Conservation (phyloP, 306 rosid species). For the Echinosophora koreensis region DNA sequence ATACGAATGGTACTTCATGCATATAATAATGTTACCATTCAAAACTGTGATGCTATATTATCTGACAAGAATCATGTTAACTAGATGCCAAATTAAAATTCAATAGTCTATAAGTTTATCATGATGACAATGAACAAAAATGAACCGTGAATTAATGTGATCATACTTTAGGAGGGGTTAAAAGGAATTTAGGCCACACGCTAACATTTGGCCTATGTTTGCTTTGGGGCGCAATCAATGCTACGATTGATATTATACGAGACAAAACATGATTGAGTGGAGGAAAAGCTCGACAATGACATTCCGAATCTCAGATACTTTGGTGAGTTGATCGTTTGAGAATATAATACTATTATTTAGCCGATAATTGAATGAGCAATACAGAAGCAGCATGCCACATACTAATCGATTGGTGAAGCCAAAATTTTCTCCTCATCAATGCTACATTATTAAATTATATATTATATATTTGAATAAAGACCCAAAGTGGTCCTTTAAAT, state of each 20-base stretch:
- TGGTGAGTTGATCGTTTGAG: too few relatives aligned
- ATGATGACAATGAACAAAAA: background rate
- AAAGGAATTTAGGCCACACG: background rate
- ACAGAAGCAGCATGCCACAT: too few relatives aligned
- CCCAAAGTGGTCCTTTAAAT: too few relatives aligned
- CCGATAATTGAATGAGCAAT: too few relatives aligned
- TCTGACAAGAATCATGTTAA: background rate
- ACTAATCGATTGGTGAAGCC: too few relatives aligned
- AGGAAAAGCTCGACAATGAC: background rate
- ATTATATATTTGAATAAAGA: too few relatives aligned
- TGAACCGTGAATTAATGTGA: slow-evolving; percentile 6
- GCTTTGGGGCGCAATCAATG: background rate
- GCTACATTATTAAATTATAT: too few relatives aligned
- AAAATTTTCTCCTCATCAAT: too few relatives aligned
- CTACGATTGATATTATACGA: too few relatives aligned
- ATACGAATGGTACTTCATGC: background rate
- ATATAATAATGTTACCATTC: background rate
- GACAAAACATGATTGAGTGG: slow-evolving; percentile 17
- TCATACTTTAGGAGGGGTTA: background rate
- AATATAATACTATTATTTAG: too few relatives aligned
- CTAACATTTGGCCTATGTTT: background rate
- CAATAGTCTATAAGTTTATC: background rate
- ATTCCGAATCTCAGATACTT: background rate
- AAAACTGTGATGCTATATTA: background rate
- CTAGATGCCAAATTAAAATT: background rate